These are phyloP conservation scores for Boletus patriciae DNA, from an alignment of 768 basidiomycete species.

Conservation along the genomic window DNA sequence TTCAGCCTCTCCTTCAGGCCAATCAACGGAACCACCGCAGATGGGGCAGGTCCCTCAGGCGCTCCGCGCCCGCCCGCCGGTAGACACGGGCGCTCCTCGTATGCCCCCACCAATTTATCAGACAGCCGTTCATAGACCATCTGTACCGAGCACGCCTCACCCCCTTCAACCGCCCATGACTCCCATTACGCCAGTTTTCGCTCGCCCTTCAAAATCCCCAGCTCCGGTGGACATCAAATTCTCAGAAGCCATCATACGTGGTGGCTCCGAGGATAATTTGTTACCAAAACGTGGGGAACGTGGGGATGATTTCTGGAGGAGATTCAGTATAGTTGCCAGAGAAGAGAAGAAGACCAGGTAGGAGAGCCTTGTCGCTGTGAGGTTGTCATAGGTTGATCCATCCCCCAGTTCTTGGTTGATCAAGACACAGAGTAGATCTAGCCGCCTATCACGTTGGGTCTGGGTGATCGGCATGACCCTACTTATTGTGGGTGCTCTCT, in stretches of 20 bases:
- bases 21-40: slow-evolving; percentile 23
- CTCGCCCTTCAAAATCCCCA: slow-evolving; percentile 50
- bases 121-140: slow-evolving; percentile 30
- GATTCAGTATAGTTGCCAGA: slow-evolving; percentile 82
- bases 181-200: slow-evolving; percentile 78
- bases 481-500: slow-evolving; percentile 44
- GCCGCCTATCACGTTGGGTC: slow-evolving; percentile 62
- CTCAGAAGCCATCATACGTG: slow-evolving; percentile 59
- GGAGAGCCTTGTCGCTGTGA: background rate
- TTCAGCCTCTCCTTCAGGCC: slow-evolving; percentile 35
- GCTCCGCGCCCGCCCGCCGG: slow-evolving; percentile 22
- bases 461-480: slow-evolving; percentile 66
- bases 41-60: slow-evolving; percentile 33
- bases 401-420: slow-evolving; percentile 59
- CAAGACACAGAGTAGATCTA: slow-evolving; percentile 56
- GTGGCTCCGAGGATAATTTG: slow-evolving; percentile 64
- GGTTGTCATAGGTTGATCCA: background rate
- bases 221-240: slow-evolving; percentile 48
- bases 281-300: slow-evolving; percentile 67
- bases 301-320: slow-evolving; percentile 84
- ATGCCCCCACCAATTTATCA: slow-evolving; percentile 36
- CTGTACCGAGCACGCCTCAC: slow-evolving; percentile 59
- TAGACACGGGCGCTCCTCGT: slow-evolving; percentile 20
- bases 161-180: slow-evolving; percentile 76
- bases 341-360: slow-evolving; percentile 59